Evolutionary conservation across 2,329 filamentous ascomycete genomes (phyloP), one percentile per base, ranked within the genome.

Genomic region (Immersiporthe knoxdaviesiana): DNA sequence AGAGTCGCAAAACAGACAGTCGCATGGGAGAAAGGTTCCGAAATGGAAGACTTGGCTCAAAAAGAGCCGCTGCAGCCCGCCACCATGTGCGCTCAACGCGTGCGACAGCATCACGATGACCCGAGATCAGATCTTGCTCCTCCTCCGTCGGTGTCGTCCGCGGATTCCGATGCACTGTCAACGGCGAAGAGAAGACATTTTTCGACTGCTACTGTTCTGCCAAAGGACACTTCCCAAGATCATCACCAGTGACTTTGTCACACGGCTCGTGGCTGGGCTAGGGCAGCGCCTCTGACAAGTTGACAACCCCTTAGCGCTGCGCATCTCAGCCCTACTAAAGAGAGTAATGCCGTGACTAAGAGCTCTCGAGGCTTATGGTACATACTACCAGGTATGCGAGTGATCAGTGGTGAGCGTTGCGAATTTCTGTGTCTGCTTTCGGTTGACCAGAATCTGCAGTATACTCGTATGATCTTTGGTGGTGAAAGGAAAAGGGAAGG

Each of bases 41-140:
- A 14, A 21, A 44, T 27, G 11, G 32, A 39, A 30, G 32, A 47
- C 27, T 56, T 10, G 21, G 21, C 61, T 44, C 30, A 18, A 35
- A 7, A 35, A 12, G 56, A 37, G 56, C 56, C 18, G 56, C 56
- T 59, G 56, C 56, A 37, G 21, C 32, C 52, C 21, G 35, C 24
- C n/a, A 41, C 24, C 27, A 58, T 58, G 59, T 63, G 52, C 27
- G 16, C 65, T n/a, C 65, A 50, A 12, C 11, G 18, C 35, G 58
- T 62, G 32, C 24, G 18, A 61, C 65, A 56, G 27, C 52, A 16
- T 18, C 27, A 30, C 30, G 14, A 56, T 56, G 24, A 27, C 27
- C n/a, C 3, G 52, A 56, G 12, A 16, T 32, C 27, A n/a, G 21
- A 11, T n/a, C 21, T 47, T n/a, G 21, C 44, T 3, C 8, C 21